Conservation (phyloP, 495 filamentous ascomycete genomes). For the Xylaria scruposa region DNA sequence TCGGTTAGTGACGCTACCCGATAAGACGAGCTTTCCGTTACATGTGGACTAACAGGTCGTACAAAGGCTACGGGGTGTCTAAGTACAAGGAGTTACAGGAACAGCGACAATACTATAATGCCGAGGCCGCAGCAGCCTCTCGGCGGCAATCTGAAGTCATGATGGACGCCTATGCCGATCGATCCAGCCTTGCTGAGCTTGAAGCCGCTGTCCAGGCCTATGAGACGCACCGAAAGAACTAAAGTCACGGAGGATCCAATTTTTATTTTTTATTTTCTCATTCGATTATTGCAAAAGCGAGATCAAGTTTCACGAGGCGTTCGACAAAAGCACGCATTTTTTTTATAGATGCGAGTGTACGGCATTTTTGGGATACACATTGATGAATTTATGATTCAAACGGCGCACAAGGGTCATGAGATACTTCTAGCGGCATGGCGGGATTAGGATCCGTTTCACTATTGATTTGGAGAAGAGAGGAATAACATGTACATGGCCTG, state of each 20-base stretch:
- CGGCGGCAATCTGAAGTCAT: slow-evolving; percentile 37
- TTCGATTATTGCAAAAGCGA: slow-evolving; percentile 6
- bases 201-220: slow-evolving; percentile 65
- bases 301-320: not conserved
- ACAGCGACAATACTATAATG: slow-evolving; percentile 29
- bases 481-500: not conserved
- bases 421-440: not conserved
- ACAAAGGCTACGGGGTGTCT: slow-evolving; percentile 46
- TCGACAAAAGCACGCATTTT: not conserved
- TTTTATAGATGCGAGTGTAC: not conserved
- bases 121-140: slow-evolving; percentile 32
- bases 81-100: slow-evolving; percentile 40
- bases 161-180: slow-evolving; percentile 66
- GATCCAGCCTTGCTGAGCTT: slow-evolving; percentile 61
- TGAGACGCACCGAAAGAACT: slow-evolving; percentile 41
- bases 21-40: not conserved
- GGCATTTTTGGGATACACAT: slow-evolving; percentile 1
- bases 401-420: slow-evolving; percentile 7
- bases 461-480: not conserved
- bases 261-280: too few relatives aligned
- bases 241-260: not conserved
- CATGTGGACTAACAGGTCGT: slow-evolving; percentile 1
- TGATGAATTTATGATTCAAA: slow-evolving; percentile 13
- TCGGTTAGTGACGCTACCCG: slow-evolving; percentile 33
- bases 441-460: not conserved